phyloP scores from a whole-genome alignment of 2,329 filamentous ascomycete genomes.

The Aspergillus sclerotialis region DNA sequence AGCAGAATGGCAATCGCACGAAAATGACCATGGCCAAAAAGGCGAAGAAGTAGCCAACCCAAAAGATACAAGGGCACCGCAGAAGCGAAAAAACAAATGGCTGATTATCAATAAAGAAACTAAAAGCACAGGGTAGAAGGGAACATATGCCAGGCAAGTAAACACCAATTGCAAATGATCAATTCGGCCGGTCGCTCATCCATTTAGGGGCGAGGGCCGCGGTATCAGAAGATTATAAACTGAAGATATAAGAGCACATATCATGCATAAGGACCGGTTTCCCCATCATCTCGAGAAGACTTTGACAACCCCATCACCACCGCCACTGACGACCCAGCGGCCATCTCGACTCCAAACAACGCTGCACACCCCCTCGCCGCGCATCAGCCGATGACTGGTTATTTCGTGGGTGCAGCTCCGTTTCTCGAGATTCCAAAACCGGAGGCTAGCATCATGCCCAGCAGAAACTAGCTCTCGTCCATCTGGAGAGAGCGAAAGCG shows the following conservation, averaged over 20 bases:
- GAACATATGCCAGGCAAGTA: conserved; percentile 26
- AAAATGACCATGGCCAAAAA: background rate
- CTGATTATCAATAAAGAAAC: conserved; percentile 4
- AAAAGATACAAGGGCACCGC: conserved; percentile 7
- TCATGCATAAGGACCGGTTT: conserved; percentile 15
- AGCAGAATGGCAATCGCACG: too few species aligned
- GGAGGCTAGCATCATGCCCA: conserved; percentile 88
- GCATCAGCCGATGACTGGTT: conserved; percentile 86
- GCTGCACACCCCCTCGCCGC: conserved; percentile 88
- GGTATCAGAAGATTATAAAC: too few species aligned
- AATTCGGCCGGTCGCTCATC: conserved; percentile 29
- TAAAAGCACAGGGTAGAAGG: conserved; percentile 24
- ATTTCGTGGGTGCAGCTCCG: conserved; percentile 92
- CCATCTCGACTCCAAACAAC: conserved; percentile 96
- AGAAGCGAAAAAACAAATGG: conserved; percentile 8
- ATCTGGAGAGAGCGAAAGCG: conserved; percentile 84
- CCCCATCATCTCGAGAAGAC: conserved; percentile 54
- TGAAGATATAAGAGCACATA: conserved; percentile 21
- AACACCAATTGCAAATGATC: conserved; percentile 33
- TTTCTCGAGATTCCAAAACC: conserved; percentile 97
- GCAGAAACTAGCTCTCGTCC: conserved; percentile 91
- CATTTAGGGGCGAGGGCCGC: too few species aligned
- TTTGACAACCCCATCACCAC: conserved; percentile 93
- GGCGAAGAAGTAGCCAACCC: background rate
- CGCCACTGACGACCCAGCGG: conserved; percentile 86